phyloP scores from a whole-genome alignment of 176 grass and related monocot genomes.

The Carex littledalei region DNA sequence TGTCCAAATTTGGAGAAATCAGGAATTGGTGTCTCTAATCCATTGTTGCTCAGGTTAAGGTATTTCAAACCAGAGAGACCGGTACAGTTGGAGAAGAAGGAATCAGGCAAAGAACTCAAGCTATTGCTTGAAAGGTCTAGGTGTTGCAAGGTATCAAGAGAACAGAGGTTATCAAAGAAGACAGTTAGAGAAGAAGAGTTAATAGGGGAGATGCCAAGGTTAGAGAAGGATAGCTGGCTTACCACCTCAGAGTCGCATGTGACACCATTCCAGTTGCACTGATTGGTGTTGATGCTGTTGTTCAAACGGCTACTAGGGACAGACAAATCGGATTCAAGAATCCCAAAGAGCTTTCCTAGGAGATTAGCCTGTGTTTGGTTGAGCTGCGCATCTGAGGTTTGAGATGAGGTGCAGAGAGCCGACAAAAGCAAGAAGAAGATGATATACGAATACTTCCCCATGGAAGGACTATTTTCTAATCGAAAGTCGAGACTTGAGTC shows the following conservation, averaged over 20 bases:
- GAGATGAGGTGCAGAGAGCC: not conserved
- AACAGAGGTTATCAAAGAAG: constrained; percentile 38
- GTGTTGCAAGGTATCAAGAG: constrained; percentile 21
- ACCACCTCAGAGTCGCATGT: constrained; percentile 24
- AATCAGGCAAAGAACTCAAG: not conserved
- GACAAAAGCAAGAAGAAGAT: constrained; percentile 17
- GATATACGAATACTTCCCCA: constrained; percentile 20
- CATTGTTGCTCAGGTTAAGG: constrained; percentile 50
- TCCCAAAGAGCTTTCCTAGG: constrained; percentile 21
- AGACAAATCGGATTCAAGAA: not conserved
- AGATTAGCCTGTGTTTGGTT: constrained; percentile 14
- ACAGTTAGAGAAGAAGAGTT: not conserved
- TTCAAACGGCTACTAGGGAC: constrained; percentile 15
- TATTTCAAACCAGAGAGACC: constrained; percentile 10
- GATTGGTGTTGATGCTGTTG: not conserved
- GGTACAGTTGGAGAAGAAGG: constrained; percentile 31
- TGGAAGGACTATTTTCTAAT: not conserved
- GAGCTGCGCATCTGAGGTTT: not conserved
- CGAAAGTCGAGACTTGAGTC: not conserved
- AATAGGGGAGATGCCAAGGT: constrained; percentile 3
- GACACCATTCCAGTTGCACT: constrained; percentile 36
- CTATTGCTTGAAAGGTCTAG: constrained; percentile 52
- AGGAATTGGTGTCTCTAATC: not conserved
- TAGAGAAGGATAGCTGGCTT: constrained; percentile 18
- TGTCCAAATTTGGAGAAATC: constrained; percentile 26